Base-by-base conservation (phyloP, 306 rosid species). In the Herpetospermum pedunculosum region DNA sequence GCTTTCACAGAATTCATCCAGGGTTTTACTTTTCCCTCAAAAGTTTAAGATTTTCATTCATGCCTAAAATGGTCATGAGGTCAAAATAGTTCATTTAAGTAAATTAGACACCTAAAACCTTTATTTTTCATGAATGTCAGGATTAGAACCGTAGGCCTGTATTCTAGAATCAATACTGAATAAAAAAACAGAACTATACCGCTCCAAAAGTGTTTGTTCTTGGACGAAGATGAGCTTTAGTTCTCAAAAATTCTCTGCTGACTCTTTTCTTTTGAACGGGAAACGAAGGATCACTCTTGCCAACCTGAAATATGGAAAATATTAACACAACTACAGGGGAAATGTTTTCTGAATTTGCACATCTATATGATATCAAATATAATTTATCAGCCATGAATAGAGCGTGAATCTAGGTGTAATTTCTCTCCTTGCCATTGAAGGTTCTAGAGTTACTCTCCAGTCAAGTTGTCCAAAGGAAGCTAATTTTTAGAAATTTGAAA, bases 141-240 rank as follows among this genome's bases (percentile, higher is more conserved):
- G 13, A 71, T 16, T 30, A 46, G 18, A 7, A 71, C 25, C 44
- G 43, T 29, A 10, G 11, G 37, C 10, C 48, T 30, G 58, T 7
- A 71, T 1, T 16, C 41, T 30, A 30, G 16, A 44, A 32, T 10
- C 41, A 30, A 71, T 2, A 28, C 48, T 21, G 28, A 46, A 55
- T 73, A 71, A 69, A 81, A 81, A 70, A 64, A 60, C 34, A 71
- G 58, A 87, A 79, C 73, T 85, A 77, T 93, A 94, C 98, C 62
- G 97, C 98, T 65, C 98, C 91, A 76, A 94, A 94, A 80, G 97
- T 91, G 84, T 94, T 94, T 77, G 98, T 86, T 88, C 98, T 86
- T 2, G 97, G 79, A 67, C 97, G 96, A 70, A 88, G 98, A 88
- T 94, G 98, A 76, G 98, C 97, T 80, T 91, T 91, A 21, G 95